phyloP scores from a whole-genome alignment of 2,329 filamentous ascomycete species.

The Pseudopyricularia javanii region DNA sequence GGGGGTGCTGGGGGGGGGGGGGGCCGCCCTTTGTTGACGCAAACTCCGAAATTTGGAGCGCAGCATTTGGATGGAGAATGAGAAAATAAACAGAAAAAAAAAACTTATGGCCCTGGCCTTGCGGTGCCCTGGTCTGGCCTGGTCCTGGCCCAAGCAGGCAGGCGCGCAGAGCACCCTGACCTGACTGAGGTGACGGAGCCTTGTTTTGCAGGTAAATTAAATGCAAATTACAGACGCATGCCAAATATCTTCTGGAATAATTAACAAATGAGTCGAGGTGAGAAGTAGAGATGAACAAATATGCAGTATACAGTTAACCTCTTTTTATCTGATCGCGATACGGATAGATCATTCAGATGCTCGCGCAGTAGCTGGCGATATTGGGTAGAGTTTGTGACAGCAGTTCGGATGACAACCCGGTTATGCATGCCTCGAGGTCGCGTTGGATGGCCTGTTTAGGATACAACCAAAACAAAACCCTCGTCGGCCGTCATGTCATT shows the following conservation, averaged over 20 bases:
- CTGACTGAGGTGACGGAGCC: too few species aligned
- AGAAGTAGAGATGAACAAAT: not conserved
- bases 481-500: not conserved
- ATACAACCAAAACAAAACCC: not conserved
- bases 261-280: not conserved
- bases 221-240: too few species aligned
- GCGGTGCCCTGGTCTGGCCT: not conserved
- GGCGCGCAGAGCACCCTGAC: too few species aligned
- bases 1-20: not conserved
- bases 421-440: not conserved
- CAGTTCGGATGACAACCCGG: not conserved
- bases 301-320: too few species aligned
- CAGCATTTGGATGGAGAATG: not conserved
- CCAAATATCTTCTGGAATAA: not conserved
- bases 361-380: too few species aligned
- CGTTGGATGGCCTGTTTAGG: not conserved
- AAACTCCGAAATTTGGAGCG: not conserved
- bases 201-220: not conserved
- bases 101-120: not conserved
- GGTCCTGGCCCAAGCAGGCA: not conserved
- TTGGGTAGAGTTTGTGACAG: not conserved
- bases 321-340: too few species aligned
- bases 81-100: too few species aligned
- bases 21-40: not conserved
- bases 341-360: too few species aligned